Evolutionary conservation across 1,139 yeast genomes (phyloP).

Genomic region (Yamadazyma triangularis): DNA sequence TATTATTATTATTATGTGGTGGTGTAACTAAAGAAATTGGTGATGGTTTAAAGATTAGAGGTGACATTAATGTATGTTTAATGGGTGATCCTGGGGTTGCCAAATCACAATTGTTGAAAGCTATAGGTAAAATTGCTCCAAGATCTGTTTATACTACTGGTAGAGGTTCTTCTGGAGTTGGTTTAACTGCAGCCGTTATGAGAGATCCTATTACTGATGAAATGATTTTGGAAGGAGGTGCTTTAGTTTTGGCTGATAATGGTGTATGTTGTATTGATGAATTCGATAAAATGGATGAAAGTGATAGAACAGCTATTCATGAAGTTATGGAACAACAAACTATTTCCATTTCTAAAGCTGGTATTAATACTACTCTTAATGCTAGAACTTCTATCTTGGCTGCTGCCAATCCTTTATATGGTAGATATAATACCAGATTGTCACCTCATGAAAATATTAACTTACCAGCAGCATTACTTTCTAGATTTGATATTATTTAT

Average conservation of each 20-base stretch:
- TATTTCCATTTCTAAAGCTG: conserved; percentile 95
- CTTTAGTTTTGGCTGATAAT: conserved; percentile 92
- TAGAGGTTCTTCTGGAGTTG: conserved; percentile 98
- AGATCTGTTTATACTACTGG: conserved; percentile 98
- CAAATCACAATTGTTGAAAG: conserved; percentile 90
- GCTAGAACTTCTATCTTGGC: conserved; percentile 96
- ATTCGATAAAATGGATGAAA: conserved; percentile 97
- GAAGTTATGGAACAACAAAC: conserved; percentile 99
- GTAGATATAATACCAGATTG: conserved; percentile 85
- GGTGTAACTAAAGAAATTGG: conserved; percentile 95
- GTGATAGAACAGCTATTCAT: conserved; percentile 95
- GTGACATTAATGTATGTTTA: conserved; percentile 91
- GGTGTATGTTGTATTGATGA: conserved; percentile 99
- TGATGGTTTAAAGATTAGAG: conserved; percentile 96
- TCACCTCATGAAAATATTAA: conserved; percentile 96
- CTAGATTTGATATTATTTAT: conserved; percentile 91
- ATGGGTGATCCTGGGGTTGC: conserved; percentile 99
- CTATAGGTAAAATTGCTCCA: conserved; percentile 91
- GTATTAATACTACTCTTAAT: conserved; percentile 92
- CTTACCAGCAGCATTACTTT: conserved; percentile 91
- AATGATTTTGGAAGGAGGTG: conserved; percentile 98
- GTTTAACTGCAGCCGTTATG: conserved; percentile 98
- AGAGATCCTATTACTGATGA: conserved; percentile 98
- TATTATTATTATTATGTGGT: conserved; percentile 79
- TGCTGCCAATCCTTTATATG: conserved; percentile 96